These are phyloP conservation scores for Fusarium circinatum DNA, from an alignment of 2,329 filamentous ascomycete genomes.

Conservation along the genomic window DNA sequence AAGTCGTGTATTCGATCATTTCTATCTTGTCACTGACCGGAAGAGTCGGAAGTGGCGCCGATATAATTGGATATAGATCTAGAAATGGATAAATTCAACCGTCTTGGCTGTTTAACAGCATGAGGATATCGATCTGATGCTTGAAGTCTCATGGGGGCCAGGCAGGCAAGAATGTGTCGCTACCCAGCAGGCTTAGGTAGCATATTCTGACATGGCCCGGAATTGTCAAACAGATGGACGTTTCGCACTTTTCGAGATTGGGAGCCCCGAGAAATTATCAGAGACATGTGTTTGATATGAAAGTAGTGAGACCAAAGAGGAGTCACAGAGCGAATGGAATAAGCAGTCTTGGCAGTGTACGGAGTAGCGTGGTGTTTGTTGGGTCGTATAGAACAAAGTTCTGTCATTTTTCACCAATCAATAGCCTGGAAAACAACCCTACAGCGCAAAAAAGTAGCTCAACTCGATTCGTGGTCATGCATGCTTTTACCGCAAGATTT, in stretches of 20 bases:
- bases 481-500: constrained; percentile 1
- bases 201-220: background rate
- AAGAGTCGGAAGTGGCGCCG: constrained; percentile 23
- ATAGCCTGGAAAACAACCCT: background rate
- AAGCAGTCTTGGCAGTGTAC: background rate
- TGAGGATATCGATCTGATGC: background rate
- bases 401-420: background rate
- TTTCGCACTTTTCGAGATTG: background rate
- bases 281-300: background rate
- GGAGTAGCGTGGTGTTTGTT: background rate
- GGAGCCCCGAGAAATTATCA: background rate
- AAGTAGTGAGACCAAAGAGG: background rate
- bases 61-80: constrained; percentile 7
- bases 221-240: background rate
- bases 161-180: background rate
- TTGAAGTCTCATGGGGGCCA: background rate
- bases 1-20: background rate
- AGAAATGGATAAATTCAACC: background rate
- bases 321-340: background rate
- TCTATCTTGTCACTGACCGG: background rate
- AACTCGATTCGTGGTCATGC: background rate
- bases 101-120: background rate
- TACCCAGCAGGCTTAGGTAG: background rate
- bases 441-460: background rate
- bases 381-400: background rate